Base-by-base conservation (phyloP, 371 early-diverging fungal species). In the Mycotypha africana region DNA sequence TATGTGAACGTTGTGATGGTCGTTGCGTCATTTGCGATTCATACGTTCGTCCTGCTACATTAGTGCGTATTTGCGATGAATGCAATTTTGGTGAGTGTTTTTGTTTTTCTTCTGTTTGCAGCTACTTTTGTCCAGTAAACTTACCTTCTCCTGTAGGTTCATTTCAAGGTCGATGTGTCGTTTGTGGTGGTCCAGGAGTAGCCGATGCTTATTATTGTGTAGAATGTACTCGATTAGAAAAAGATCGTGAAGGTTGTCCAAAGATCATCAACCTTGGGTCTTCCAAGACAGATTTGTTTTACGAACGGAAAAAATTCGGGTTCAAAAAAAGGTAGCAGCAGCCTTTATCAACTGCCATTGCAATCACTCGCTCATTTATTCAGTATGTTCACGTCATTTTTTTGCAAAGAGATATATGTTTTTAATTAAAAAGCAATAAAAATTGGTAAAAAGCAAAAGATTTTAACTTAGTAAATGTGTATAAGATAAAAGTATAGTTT, bases 151-250 rank as follows among this genome's bases (percentile, higher is more conserved):
- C 11, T 39, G 15, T 28, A 43, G 35, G 49, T 19, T 82, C 87
- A 31, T 85, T 81, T 51, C 89, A 91, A 61, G 95, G 95, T 16
- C 84, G 88, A 6, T 97, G 98, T 67, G 87, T 95, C 8, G 68
- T 95, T 47, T 97, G 98, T 60, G 94, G 92, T 40, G 87, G 89
- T 3, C 80, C 81, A 20, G 96, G 98, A 26, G 83, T 93, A 16
- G 85, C 91, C n/a, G 96, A 96, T 62, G 96, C 97, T 0, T 96
- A 90, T 69, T 97, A 97, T 55, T 97, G 97, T 65, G 88, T 84
- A 31, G 88, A 87, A 45, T 97, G 96, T 62, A 88, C 89, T 16
- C 67, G 85, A 38, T 78, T 85, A 52, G 97, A 97, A 58, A 95
- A 94, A 63, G 97, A 97, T 67, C 78, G 97, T 23, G 97, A 97